Conservation (phyloP, 2,329 filamentous ascomycete genomes). For the Cephalotrichum gorgonifer region DNA sequence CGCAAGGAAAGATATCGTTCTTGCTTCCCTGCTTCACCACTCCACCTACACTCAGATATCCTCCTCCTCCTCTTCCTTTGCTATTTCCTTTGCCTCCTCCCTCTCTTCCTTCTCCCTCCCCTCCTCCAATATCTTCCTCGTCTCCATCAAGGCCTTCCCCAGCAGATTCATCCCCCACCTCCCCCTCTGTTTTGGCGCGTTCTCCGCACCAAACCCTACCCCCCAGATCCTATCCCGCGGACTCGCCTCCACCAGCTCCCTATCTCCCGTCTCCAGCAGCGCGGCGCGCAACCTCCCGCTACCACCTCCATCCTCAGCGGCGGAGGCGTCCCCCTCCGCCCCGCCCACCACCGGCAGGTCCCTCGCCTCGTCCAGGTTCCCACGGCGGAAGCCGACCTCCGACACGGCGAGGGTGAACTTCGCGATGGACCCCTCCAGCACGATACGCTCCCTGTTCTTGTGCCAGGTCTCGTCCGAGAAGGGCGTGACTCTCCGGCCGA, state of each 20-base stretch:
- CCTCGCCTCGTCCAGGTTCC: constrained; percentile 7
- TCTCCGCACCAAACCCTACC: constrained; percentile 44
- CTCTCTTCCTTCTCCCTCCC: constrained; percentile 15
- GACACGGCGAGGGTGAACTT: constrained; percentile 44
- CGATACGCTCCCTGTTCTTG: constrained; percentile 38
- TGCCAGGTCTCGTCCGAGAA: constrained; percentile 45
- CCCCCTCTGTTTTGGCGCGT: constrained; percentile 34
- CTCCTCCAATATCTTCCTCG: constrained; percentile 38
- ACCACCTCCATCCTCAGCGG: too few relatives aligned
- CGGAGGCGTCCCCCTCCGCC: too few relatives aligned
- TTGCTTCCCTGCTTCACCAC: too few relatives aligned
- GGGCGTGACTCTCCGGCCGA: constrained; percentile 43
- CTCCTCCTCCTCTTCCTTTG: background rate
- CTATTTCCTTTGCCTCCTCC: background rate
- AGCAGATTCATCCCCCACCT: constrained; percentile 56
- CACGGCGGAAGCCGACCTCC: constrained; percentile 15
- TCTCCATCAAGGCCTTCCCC: constrained; percentile 51
- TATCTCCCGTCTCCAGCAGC: constrained; percentile 47
- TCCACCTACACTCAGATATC: too few relatives aligned
- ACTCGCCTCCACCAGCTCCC: constrained; percentile 51
- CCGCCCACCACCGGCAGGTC: background rate
- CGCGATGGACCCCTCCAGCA: constrained; percentile 43
- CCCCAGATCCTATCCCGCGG: constrained; percentile 57
- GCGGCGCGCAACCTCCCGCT: constrained; percentile 29
- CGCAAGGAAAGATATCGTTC: too few relatives aligned